Evolutionary conservation across 2,329 filamentous ascomycete species (phyloP).

Genomic region (Macrophomina phaseolina): DNA sequence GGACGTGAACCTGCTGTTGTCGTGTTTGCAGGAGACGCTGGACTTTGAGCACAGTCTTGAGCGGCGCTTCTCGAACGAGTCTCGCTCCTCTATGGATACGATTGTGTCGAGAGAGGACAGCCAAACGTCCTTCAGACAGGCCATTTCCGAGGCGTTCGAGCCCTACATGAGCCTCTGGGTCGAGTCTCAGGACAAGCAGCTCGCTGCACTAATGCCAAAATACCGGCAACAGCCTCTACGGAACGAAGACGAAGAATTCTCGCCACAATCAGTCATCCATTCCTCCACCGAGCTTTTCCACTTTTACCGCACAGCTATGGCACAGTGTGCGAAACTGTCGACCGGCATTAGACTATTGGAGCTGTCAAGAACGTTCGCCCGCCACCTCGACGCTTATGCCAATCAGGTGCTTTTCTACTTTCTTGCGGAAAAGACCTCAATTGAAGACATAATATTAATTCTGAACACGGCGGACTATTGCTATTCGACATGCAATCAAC

Average conservation of each 20-base stretch:
- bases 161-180: constrained; percentile 98
- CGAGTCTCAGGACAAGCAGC: constrained; percentile 89
- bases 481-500: constrained; percentile 87
- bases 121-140: constrained; percentile 79
- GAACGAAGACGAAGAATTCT: constrained; percentile 88
- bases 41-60: constrained; percentile 96
- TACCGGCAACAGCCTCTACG: constrained; percentile 84
- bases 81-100: constrained; percentile 86
- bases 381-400: constrained; percentile 93
- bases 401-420: constrained; percentile 86
- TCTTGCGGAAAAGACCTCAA: constrained; percentile 64
- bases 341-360: constrained; percentile 88
- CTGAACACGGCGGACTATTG: constrained; percentile 98
- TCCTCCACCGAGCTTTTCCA: constrained; percentile 98
- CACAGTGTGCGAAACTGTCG: constrained; percentile 94
- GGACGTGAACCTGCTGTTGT: constrained; percentile 87
- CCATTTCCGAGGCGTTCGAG: constrained; percentile 95
- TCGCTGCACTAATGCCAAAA: constrained; percentile 82
- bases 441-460: constrained; percentile 83
- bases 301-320: constrained; percentile 90
- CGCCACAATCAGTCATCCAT: constrained; percentile 83
- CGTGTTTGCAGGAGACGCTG: constrained; percentile 91
- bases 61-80: constrained; percentile 74
- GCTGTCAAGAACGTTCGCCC: constrained; percentile 82
- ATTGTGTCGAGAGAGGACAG: constrained; percentile 79